phyloP scores from a whole-genome alignment of 768 basidiomycete species.

The Phanerodontia chrysosporium region DNA sequence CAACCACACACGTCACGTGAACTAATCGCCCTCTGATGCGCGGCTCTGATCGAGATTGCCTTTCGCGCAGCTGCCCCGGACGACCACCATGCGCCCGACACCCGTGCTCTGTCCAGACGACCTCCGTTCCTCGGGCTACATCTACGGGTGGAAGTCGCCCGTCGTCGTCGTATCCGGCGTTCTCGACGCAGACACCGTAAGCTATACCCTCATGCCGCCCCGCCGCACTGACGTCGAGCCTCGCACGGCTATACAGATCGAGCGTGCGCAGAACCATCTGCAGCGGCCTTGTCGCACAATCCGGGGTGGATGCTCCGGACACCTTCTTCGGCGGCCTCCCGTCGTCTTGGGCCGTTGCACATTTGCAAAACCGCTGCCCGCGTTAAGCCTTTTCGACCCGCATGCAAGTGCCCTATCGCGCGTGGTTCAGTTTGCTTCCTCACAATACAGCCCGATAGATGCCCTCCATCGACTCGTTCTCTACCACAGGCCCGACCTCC shows the following conservation, averaged over 20 bases:
- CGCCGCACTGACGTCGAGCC: neutral
- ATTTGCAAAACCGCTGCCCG: slow-evolving; percentile 15
- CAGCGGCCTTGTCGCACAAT: neutral
- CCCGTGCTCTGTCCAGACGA: slow-evolving; percentile 51
- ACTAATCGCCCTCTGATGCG: neutral
- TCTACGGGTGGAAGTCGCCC: slow-evolving; percentile 56
- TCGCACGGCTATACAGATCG: slow-evolving; percentile 7
- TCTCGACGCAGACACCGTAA: slow-evolving; percentile 32
- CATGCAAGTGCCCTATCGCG: neutral
- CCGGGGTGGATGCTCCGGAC: neutral
- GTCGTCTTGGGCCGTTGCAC: slow-evolving; percentile 28
- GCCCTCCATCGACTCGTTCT: slow-evolving; percentile 16
- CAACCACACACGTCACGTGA: slow-evolving; percentile 1
- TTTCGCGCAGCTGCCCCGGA: neutral
- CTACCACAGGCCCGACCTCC: slow-evolving; percentile 50
- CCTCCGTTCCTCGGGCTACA: slow-evolving; percentile 38
- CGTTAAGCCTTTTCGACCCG: slow-evolving; percentile 31
- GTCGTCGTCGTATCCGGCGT: slow-evolving; percentile 51
- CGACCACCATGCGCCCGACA: neutral
- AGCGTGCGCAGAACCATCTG: neutral
- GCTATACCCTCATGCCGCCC: slow-evolving; percentile 17
- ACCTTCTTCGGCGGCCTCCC: slow-evolving; percentile 14
- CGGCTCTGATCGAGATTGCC: neutral
- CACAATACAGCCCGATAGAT: neutral
- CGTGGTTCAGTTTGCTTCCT: neutral